A percentile compares a stretch with the other conserved stretches of the same genome.
Evolutionary conservation across 306 rosid genomes (phyloP).

Genomic region (Notholithocarpus densiflorus): DNA sequence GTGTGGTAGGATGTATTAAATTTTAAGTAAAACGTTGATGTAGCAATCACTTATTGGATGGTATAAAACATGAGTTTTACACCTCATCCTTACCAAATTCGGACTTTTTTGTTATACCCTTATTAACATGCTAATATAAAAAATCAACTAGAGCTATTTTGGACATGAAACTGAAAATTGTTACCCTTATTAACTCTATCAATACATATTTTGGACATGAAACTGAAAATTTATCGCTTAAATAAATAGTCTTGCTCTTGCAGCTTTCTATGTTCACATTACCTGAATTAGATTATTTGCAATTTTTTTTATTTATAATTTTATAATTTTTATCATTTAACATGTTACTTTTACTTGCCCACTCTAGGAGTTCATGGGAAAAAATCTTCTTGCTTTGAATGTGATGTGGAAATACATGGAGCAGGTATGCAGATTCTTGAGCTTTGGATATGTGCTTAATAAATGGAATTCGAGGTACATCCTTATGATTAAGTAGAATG

Average conservation of each 20-base stretch:
- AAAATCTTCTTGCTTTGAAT: conserved; percentile 89
- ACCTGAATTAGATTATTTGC: not conserved
- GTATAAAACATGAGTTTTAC: too few relatives aligned
- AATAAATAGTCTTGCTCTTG: not conserved
- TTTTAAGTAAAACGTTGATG: too few relatives aligned
- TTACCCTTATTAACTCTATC: too few relatives aligned
- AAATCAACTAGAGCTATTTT: too few relatives aligned
- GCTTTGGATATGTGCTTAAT: not conserved
- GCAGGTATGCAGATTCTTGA: conserved; percentile 56
- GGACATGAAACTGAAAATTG: too few relatives aligned
- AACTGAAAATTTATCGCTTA: too few relatives aligned
- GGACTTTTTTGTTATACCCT: too few relatives aligned
- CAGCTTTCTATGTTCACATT: not conserved
- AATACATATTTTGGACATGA: too few relatives aligned
- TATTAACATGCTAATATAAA: too few relatives aligned
- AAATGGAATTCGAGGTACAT: not conserved
- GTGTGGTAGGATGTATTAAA: too few relatives aligned
- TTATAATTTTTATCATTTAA: not conserved
- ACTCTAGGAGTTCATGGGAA: conserved; percentile 91
- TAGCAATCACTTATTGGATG: too few relatives aligned
- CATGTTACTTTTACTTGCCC: conserved; percentile 13
- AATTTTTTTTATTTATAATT: not conserved
- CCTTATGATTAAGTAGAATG: not conserved
- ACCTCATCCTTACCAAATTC: too few relatives aligned
- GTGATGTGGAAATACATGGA: conserved; percentile 99